Evolutionary conservation across 176 grass and related monocot genomes (phyloP), one percentile per base, ranked within the genome.

Genomic region (Rhynchospora tenuis): DNA sequence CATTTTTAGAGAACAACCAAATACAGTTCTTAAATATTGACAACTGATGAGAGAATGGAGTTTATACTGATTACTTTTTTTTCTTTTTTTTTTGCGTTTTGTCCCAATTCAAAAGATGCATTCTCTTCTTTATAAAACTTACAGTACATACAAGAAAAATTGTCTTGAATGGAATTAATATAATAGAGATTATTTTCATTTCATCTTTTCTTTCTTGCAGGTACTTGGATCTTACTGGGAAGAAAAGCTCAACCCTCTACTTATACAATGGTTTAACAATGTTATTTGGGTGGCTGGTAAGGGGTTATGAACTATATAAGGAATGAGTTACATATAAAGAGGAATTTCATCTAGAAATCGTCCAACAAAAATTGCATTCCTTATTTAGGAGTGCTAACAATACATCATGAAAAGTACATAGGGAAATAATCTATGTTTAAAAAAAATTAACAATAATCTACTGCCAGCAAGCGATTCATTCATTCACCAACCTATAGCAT

Each of bases 221-320:
- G 94, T 94, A 94, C 81, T 89, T 97, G 83, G 94, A 94, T 52
- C 46, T 85, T 86, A 80, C 88, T 83, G 92, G 88, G 14, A 87
- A 88, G 82, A 97, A 97, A 76, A 83, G 58, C 79, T 76, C 69
- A 45, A 85, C 73, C 7, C 69, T 97, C 8, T 97, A 97, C 51
- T 8, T 94, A 2, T 94, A 86, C 75, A 97, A 97, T 33, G 94
- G 94, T 15, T 17, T 97, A 70, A 87, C 85, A 58, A 64, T 97
- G 48, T 97, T 97, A 83, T n/a, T n/a, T 69, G 92, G 88, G 72
- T 97, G 92, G 94, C 80, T 94, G 92, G 94, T 97, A 97, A 42
- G 19, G 9, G 50, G 17, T 78, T 51, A 10, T 68, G 33, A 38
- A 38, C 5, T 38, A 38, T 38, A 38, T 38, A 38, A 33, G 31